Evolutionary conservation across 2,329 filamentous ascomycete genomes (phyloP).

Genomic region (Scopulariopsis brevicaulis): DNA sequence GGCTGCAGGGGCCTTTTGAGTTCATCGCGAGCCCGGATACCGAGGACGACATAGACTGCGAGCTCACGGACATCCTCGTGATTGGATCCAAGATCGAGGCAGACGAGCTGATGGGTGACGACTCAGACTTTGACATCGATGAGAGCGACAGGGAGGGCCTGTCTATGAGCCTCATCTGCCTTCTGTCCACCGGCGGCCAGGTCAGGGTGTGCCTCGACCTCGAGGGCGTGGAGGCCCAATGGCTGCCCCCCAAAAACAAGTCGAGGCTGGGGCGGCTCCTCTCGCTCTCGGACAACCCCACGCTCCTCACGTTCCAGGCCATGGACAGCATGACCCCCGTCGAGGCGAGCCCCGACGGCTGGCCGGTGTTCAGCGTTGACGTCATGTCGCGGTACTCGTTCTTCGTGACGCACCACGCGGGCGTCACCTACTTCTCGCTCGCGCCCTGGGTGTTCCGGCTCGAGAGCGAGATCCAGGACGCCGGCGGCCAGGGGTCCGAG

Average conservation of each 20-base stretch:
- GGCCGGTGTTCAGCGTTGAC: conserved; percentile 53
- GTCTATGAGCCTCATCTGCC: conserved; percentile 46
- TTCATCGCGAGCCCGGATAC: conserved; percentile 41
- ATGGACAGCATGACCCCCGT: conserved; percentile 45
- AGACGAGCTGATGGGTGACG: conserved; percentile 53
- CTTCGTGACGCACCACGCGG: conserved; percentile 49
- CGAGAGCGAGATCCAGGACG: conserved; percentile 46
- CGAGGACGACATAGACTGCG: conserved; percentile 44
- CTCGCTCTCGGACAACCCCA: conserved; percentile 26
- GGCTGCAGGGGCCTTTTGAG: conserved; percentile 51
- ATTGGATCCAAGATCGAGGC: conserved; percentile 52
- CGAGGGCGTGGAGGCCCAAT: conserved; percentile 53
- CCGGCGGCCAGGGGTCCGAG: conserved; percentile 41
- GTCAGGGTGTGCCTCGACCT: conserved; percentile 50
- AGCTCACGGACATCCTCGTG: conserved; percentile 49
- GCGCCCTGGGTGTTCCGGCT: conserved; percentile 53
- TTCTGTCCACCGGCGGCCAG: conserved; percentile 49
- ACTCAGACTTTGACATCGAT: conserved; percentile 47
- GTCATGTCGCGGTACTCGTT: conserved; percentile 51
- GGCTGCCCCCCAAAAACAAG: conserved; percentile 47
- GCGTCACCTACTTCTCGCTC: conserved; percentile 48
- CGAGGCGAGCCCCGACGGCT: conserved; percentile 44
- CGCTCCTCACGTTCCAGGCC: conserved; percentile 49
- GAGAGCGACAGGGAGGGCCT: conserved; percentile 46
- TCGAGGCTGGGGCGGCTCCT: conserved; percentile 28